These are phyloP conservation scores for Mortierella polycephala DNA, from an alignment of 371 early-diverging fungal species.

Conservation along the genomic window DNA sequence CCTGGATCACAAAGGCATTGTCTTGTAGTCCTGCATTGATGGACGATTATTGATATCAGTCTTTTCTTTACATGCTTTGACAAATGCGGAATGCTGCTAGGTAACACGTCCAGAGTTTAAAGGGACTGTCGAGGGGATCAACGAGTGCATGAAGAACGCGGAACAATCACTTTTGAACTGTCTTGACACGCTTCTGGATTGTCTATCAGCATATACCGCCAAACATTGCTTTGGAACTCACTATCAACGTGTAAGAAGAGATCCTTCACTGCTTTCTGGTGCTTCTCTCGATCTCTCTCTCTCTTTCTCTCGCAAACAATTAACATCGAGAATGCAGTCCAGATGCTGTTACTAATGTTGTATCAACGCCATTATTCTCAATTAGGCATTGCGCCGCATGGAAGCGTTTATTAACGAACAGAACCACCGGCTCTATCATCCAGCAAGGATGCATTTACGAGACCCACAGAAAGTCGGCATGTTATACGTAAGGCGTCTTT, in stretches of 20 bases:
- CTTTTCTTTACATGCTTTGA: not conserved
- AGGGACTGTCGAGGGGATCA: slow-evolving; percentile 42
- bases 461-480: slow-evolving; percentile 51
- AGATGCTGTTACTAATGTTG: not conserved
- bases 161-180: slow-evolving; percentile 45
- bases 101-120: slow-evolving; percentile 41
- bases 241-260: slow-evolving; percentile 35
- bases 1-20: too few relatives aligned
- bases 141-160: slow-evolving; percentile 41
- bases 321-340: not conserved
- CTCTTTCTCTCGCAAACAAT: not conserved
- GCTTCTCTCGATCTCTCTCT: not conserved
- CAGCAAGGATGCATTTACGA: slow-evolving; percentile 48
- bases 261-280: not conserved
- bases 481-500: slow-evolving; percentile 39
- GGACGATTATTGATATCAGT: not conserved
- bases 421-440: slow-evolving; percentile 42
- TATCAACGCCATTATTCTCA: not conserved
- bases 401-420: slow-evolving; percentile 35
- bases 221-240: slow-evolving; percentile 52
- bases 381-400: slow-evolving; percentile 35
- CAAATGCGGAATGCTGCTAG: slow-evolving; percentile 7
- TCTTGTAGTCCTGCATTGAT: too few relatives aligned
- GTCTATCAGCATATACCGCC: slow-evolving; percentile 50
- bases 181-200: slow-evolving; percentile 46